These are phyloP conservation scores for Thermothielavioides terrestris DNA, from an alignment of 495 filamentous ascomycete genomes.

Conservation along the genomic window DNA sequence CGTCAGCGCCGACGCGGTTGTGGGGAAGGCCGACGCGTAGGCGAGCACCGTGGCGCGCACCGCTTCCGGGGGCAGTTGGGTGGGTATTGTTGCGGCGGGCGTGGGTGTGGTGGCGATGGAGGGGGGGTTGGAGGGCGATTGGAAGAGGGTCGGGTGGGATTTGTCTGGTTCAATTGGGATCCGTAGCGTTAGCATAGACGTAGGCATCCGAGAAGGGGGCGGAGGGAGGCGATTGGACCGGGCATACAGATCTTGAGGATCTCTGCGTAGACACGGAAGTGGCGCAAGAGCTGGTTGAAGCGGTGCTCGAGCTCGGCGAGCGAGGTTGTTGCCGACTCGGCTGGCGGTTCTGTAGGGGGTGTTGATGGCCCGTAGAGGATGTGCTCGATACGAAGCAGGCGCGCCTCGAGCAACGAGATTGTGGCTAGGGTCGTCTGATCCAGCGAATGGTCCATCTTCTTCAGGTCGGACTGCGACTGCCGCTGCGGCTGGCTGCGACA, in stretches of 20 bases:
- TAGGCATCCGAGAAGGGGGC: neutral
- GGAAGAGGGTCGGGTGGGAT: conserved; percentile 41
- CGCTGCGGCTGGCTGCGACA: too few species aligned
- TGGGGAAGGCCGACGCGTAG: conserved; percentile 63
- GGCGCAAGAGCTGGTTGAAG: conserved; percentile 30
- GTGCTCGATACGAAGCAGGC: conserved; percentile 66
- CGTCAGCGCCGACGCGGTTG: conserved; percentile 70
- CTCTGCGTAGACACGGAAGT: conserved; percentile 38
- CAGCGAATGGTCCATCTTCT: conserved; percentile 38
- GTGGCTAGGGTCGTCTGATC: conserved; percentile 52
- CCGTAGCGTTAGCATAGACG: too few species aligned
- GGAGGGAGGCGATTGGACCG: neutral
- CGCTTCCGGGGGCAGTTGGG: conserved; percentile 33
- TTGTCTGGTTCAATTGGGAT: conserved; percentile 26
- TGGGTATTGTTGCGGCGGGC: conserved; percentile 24
- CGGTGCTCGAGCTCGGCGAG: conserved; percentile 57
- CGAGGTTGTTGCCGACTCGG: conserved; percentile 39
- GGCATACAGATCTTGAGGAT: conserved; percentile 43
- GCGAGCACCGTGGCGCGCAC: conserved; percentile 64
- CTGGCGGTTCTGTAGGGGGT: conserved; percentile 32
- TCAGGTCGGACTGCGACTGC: too few species aligned
- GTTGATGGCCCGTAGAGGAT: conserved; percentile 51
- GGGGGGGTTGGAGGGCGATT: conserved; percentile 25
- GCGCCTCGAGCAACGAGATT: conserved; percentile 66
- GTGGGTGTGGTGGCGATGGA: conserved; percentile 17